Percentiles rank a stretch among this genome's conserved stretches.
These are phyloP conservation scores for Mucor irregularis DNA, from an alignment of 371 early-diverging fungal genomes.

Conservation along the genomic window DNA sequence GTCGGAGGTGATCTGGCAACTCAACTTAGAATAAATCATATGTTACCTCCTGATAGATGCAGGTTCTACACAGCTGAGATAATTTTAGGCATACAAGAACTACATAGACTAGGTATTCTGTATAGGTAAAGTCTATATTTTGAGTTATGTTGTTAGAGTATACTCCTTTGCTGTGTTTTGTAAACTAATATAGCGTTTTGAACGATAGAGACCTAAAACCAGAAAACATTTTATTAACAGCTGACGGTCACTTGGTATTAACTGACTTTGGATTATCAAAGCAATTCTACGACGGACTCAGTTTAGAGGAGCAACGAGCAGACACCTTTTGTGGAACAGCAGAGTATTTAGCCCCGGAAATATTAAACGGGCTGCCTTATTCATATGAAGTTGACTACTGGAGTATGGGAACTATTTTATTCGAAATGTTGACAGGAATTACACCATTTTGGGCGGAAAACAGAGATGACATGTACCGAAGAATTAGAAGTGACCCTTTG, in stretches of 20 bases:
- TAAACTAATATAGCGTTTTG: too few species aligned
- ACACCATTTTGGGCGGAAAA: conserved; percentile 83
- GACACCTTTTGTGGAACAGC: conserved; percentile 95
- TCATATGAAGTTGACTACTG: conserved; percentile 95
- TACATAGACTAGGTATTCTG: conserved; percentile 88
- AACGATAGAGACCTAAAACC: conserved; percentile 74
- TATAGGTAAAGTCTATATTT: conserved; percentile 55
- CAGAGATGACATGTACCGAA: conserved; percentile 72
- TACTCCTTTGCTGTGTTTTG: too few species aligned
- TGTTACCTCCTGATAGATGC: conserved; percentile 43
- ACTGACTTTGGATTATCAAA: conserved; percentile 88
- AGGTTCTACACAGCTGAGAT: conserved; percentile 86
- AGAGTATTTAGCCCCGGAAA: conserved; percentile 91
- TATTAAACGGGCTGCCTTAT: conserved; percentile 78
- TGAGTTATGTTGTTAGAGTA: too few species aligned
- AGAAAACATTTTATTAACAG: conserved; percentile 84
- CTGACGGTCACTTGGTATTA: conserved; percentile 80
- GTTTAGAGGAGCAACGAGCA: conserved; percentile 55
- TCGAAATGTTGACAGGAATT: conserved; percentile 75
- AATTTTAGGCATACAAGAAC: conserved; percentile 79
- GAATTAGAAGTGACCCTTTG: conserved; percentile 72
- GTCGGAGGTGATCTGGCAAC: conserved; percentile 77
- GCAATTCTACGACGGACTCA: conserved; percentile 52
- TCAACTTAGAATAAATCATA: conserved; percentile 32
- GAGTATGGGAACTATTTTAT: conserved; percentile 93